Base-by-base conservation (phyloP, 179 eudicot species). In the Gypsophila paniculata region DNA sequence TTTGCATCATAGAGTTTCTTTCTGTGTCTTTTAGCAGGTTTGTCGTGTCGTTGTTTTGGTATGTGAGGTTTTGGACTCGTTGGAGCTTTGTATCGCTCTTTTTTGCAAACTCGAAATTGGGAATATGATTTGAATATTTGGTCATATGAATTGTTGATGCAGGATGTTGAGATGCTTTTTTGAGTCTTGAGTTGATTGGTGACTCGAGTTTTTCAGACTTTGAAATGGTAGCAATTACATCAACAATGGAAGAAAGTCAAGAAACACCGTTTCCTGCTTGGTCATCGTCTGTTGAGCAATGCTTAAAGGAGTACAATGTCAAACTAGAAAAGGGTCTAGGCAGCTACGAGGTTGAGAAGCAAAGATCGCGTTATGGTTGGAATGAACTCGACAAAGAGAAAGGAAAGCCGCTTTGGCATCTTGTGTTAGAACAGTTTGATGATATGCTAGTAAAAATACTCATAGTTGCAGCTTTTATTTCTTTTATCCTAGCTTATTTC, bases 401-500 rank as follows among this genome's bases (percentile, higher is more conserved):
- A 69, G 90, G 90, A 71, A 86, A 85, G 74, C 90, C 96, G 42
- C 58, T 89, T n/a, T 91, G 93, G 93, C 86, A 72, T 64, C 96
- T 89, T 29, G 86, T 91, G 12, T 61, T 91, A 5, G 88, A 91
- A 63, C 97, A 91, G 72, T 91, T 91, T 60, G 88, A 91, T 71
- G 97, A 91, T 74, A 82, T 78, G 83, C 91, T 91, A 72, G 93
- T 89, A 8, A 91, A 86, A 75, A 91, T 88, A 71, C 83, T 91
- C 2, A 84, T 91, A 4, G 73, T 85, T 21, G 97, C 96, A 8
- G 97, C 97, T 22, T 81, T 86, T 68, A 86, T 89, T 54, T 91
- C 97, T 2, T 89, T 91, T 55, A 71, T 88, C 46, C 68, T 91
- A 36, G 97, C 96, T 57, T 86, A 75, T 76, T 72, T 87, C 51